Evolutionary conservation across 2,329 filamentous ascomycete species (phyloP).

Genomic region (Cladobotryum protrusum): DNA sequence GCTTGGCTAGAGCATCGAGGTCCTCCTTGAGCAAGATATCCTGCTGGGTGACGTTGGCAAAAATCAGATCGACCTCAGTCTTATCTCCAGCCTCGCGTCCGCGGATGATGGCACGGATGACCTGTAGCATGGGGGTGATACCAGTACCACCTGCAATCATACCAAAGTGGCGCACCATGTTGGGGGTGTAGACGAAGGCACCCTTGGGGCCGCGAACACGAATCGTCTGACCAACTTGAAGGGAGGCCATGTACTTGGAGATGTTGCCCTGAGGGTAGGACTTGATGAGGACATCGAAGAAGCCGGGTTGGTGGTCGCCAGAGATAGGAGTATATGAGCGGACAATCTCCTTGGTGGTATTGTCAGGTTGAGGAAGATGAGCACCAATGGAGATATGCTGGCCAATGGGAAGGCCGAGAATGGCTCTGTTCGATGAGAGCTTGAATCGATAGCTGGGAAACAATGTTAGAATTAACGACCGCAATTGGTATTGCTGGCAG

Average conservation of each 20-base stretch:
- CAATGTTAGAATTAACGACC: constrained; percentile 1
- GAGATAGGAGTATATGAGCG: constrained; percentile 91
- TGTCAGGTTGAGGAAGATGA: constrained; percentile 59
- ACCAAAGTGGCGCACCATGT: constrained; percentile 93
- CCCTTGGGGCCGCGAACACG: constrained; percentile 92
- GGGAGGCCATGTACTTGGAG: constrained; percentile 80
- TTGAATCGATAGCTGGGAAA: constrained; percentile 78
- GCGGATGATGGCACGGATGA: constrained; percentile 83
- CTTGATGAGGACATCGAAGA: constrained; percentile 97
- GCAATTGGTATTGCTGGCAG: not conserved
- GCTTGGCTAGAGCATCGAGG: constrained; percentile 67
- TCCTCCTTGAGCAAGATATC: constrained; percentile 94
- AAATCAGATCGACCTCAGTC: constrained; percentile 90
- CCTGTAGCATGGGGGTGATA: constrained; percentile 97
- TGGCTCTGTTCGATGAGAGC: constrained; percentile 68
- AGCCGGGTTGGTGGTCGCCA: constrained; percentile 80
- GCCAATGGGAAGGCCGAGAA: constrained; percentile 94
- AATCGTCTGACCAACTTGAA: constrained; percentile 80
- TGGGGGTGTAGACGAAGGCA: constrained; percentile 93
- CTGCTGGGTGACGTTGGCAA: constrained; percentile 88
- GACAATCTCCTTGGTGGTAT: constrained; percentile 73
- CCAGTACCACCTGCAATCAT: constrained; percentile 98
- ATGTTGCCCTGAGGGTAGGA: constrained; percentile 97
- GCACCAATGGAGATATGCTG: constrained; percentile 98
- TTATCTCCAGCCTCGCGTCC: constrained; percentile 72